Base-by-base conservation (phyloP, 352 stramenopile genomes). In the Pythium insidiosum region DNA sequence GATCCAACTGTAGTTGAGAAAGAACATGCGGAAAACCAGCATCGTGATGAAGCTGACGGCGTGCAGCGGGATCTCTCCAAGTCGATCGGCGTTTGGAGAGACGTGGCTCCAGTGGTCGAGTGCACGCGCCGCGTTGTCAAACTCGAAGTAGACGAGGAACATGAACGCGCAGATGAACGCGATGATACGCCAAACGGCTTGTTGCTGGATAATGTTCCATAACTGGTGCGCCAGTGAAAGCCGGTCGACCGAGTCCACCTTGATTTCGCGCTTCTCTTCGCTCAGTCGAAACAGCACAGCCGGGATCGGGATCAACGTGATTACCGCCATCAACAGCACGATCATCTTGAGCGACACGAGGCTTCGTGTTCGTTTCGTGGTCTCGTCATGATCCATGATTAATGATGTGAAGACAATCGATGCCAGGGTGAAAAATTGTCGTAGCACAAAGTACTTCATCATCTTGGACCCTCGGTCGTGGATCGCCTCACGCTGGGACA, bases 1-100 rank as follows among this genome's bases (percentile, higher is more conserved):
- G 22, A 81, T 57, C 76, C 76, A 89, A 44, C 68, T 85, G 58
- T 72, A 77, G 50, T 89, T 89, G 30, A 89, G 73, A 31, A 86
- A 40, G 16, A 59, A 68, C 29, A 67, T 48, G 34, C 76, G 73
- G 49, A 71, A 89, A 10, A 64, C 52, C 37, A 80, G 20, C 19
- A 87, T 62, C 28, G 57, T 47, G 16, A 71, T 1, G 9, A 88
- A 57, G 53, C 72, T 54, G 39, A 85, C 50, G 5, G 55, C 31
- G 26, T 83, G 60, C 18, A 60, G 58, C 1, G 69, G 63, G 23
- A 87, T 84, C 28, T 65, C 45, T 2, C 56, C 64, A 1, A 73
- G 22, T 2, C 68, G 71, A 12, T 63, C 45, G 2, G 54, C 40
- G 45, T 84, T 51, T 4, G 61, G 66, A 15, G 66, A 60, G 1